A percentile compares a stretch with the other conserved stretches of the same genome.
phyloP scores from a whole-genome alignment of 2,329 filamentous ascomycete species.

The Aureobasidium subglaciale region DNA sequence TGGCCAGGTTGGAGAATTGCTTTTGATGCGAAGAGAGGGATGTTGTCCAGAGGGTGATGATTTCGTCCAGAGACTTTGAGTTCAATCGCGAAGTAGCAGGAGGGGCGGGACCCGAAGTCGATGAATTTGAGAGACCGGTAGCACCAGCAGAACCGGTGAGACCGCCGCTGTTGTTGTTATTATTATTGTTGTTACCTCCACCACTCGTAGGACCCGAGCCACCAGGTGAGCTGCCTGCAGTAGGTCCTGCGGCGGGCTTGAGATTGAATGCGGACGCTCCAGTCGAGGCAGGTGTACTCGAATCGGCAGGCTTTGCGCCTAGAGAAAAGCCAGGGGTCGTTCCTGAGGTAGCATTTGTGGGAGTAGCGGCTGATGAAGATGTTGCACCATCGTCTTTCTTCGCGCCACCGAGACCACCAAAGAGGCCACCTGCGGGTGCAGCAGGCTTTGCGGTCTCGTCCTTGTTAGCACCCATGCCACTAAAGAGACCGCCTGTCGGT shows the following conservation, averaged over 20 bases:
- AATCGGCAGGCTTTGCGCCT: slow-evolving; percentile 13
- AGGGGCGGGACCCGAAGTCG: slow-evolving; percentile 73
- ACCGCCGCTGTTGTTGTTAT: slow-evolving; percentile 27
- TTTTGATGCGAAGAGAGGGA: slow-evolving; percentile 95
- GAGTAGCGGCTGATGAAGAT: slow-evolving; percentile 8
- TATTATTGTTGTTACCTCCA: too few species aligned
- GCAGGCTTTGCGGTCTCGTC: slow-evolving; percentile 4
- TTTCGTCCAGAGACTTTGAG: slow-evolving; percentile 99
- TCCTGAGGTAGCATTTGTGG: slow-evolving; percentile 7
- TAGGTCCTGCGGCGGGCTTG: slow-evolving; percentile 16
- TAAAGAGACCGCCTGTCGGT: slow-evolving; percentile 9
- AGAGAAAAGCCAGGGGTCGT: slow-evolving; percentile 14
- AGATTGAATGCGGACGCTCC: slow-evolving; percentile 17
- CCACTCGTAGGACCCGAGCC: too few species aligned
- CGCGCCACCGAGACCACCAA: slow-evolving; percentile 10
- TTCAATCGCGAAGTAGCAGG: slow-evolving; percentile 79
- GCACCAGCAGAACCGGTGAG: slow-evolving; percentile 24
- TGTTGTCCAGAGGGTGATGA: slow-evolving; percentile 92
- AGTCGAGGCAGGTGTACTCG: slow-evolving; percentile 17
- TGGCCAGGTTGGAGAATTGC: slow-evolving; percentile 86
- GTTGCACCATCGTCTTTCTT: slow-evolving; percentile 10
- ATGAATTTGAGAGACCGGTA: slow-evolving; percentile 51
- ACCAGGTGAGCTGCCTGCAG: slow-evolving; percentile 14
- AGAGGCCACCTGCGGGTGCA: slow-evolving; percentile 14
- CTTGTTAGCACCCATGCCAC: slow-evolving; percentile 17